phyloP scores from a whole-genome alignment of 2,329 filamentous ascomycete genomes.

The Fusarium compactum region DNA sequence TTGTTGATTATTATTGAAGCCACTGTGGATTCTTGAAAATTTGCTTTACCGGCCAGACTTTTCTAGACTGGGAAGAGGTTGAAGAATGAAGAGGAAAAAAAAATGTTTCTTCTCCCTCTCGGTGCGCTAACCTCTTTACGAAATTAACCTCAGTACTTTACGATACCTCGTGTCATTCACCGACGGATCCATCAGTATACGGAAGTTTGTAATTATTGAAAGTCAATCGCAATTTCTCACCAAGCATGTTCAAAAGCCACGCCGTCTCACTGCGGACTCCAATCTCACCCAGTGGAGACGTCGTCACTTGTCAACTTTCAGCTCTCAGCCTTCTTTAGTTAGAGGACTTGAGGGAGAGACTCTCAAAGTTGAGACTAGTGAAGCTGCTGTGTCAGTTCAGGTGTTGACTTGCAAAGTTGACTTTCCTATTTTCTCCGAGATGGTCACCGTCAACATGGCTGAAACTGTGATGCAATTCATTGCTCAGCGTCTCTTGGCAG shows the following conservation, averaged over 20 bases:
- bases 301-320: slow-evolving; percentile 7
- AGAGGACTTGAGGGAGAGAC: neutral
- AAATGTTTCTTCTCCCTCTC: neutral
- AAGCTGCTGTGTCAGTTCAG: slow-evolving; percentile 1
- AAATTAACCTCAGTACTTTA: slow-evolving; percentile 18
- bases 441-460: slow-evolving; percentile 26
- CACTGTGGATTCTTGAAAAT: slow-evolving; percentile 37
- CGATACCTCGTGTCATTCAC: slow-evolving; percentile 19
- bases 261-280: slow-evolving; percentile 21
- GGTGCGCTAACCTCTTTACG: slow-evolving; percentile 22
- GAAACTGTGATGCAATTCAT: slow-evolving; percentile 38
- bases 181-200: slow-evolving; percentile 2
- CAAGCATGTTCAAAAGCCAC: slow-evolving; percentile 27
- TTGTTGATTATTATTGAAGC: slow-evolving; percentile 12
- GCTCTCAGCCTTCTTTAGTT: slow-evolving; percentile 5
- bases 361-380: neutral
- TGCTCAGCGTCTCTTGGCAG: slow-evolving; percentile 40
- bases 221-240: slow-evolving; percentile 16
- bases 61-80: slow-evolving; percentile 26
- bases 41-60: slow-evolving; percentile 36
- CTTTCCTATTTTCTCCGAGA: slow-evolving; percentile 6
- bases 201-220: slow-evolving; percentile 5
- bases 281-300: slow-evolving; percentile 13
- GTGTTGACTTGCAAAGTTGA: neutral
- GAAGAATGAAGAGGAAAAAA: slow-evolving; percentile 4